phyloP scores from a whole-genome alignment of 441 rosid genomes.

The Adansonia madagascariensis region DNA sequence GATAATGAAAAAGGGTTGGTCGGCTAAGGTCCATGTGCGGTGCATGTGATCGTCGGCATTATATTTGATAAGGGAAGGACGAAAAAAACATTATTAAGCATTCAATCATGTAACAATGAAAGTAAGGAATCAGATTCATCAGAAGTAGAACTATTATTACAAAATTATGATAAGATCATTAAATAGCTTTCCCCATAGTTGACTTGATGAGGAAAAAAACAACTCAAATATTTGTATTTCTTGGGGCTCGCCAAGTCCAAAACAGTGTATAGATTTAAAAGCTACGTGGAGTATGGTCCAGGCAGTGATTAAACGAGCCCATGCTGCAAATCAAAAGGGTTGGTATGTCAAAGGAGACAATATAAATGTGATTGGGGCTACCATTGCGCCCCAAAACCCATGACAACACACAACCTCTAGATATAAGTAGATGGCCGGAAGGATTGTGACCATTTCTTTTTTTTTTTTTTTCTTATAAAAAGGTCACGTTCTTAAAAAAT shows the following conservation, averaged over 20 bases:
- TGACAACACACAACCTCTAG: conserved; percentile 19
- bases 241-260: conserved; percentile 1
- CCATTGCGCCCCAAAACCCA: conserved; percentile 29
- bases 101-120: not conserved
- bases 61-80: not conserved
- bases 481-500: too few relatives aligned
- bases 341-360: conserved; percentile 32
- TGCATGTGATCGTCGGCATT: not conserved
- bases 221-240: not conserved
- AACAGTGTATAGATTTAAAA: conserved; percentile 16
- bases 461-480: too few relatives aligned
- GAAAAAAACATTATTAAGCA: not conserved
- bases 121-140: not conserved
- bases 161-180: conserved; percentile 13
- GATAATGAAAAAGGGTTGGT: not conserved
- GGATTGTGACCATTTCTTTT: conserved; percentile 27
- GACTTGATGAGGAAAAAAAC: not conserved
- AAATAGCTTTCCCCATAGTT: not conserved
- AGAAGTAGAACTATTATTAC: not conserved
- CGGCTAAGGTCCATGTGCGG: not conserved
- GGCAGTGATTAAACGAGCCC: conserved; percentile 13
- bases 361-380: conserved; percentile 34
- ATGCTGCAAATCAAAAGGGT: not conserved
- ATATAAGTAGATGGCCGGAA: not conserved
- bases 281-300: not conserved